Evolutionary conservation across 345 rosid species (phyloP), one percentile per base, ranked within the genome.

Genomic region (Gossypium rotundifolium): DNA sequence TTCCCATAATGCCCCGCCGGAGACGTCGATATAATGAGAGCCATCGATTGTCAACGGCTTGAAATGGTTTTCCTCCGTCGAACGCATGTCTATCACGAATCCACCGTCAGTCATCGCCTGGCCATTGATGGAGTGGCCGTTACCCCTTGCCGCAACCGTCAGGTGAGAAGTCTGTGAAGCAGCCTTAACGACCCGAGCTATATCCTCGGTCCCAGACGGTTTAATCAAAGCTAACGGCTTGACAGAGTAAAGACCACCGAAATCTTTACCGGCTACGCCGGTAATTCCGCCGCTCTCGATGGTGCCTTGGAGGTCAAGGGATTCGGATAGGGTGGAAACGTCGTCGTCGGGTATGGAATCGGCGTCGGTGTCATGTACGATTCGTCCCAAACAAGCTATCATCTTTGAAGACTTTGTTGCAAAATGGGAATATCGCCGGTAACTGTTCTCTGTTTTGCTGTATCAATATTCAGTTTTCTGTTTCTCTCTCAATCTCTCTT

Each of bases 1-100:
- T 82, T 91, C 98, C 99, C 99, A 95, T 85, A 95, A 84, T 83
- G 92, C 91, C 85, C 99, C 99, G 71, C 98, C 98, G 29, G 94
- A 85, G 45, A 95, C 94, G 53, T 91, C 92, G 1, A 79, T 84
- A 53, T 71, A 87, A 48, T 20, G 46, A 25, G 64, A 68, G 1
- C 85, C 91, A 14, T 44, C 42, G 7, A 75, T 57, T 3, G 16
- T 71, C 6, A 78, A 74, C 1, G 75, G 54, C 44, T 80, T 45
- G 81, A 92, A 87, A 74, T 79, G 77, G 77, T 79, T 84, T 22
- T 79, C 83, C 74, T 76, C 91, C 27, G 85, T 80, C 17, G 91
- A 79, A 4, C 96, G 81, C 99, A 95, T 95, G 77, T 95, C 96
- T 10, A 95, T 53, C 18, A 95, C 91, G 18, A 93, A 87, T 0